phyloP scores from a whole-genome alignment of 2,329 filamentous ascomycete species.

The Botrytis aclada region DNA sequence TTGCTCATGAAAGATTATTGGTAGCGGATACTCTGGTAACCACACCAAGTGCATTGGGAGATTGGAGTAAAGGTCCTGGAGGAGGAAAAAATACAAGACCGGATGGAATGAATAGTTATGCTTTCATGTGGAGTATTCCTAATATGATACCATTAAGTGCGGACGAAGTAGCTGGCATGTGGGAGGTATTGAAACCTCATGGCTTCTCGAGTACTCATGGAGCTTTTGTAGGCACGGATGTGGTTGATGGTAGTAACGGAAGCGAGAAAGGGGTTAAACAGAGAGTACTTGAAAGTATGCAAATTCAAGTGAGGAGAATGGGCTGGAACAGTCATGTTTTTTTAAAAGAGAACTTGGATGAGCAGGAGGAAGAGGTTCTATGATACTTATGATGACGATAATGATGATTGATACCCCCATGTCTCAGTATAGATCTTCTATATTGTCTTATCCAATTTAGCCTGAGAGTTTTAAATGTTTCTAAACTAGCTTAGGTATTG shows the following conservation, averaged over 20 bases:
- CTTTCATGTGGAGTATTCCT: slow-evolving; percentile 75
- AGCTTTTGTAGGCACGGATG: slow-evolving; percentile 62
- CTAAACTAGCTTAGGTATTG: neutral
- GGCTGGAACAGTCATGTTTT: slow-evolving; percentile 33
- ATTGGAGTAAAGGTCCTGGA: slow-evolving; percentile 46
- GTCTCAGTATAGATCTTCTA: neutral
- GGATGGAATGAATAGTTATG: slow-evolving; percentile 51
- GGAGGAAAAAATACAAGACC: slow-evolving; percentile 43
- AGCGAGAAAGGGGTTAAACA: slow-evolving; percentile 48
- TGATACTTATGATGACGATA: slow-evolving; percentile 16
- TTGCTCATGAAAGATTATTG: slow-evolving; percentile 61
- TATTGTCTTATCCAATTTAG: neutral
- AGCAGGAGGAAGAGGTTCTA: slow-evolving; percentile 3
- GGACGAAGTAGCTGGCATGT: slow-evolving; percentile 63
- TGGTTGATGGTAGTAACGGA: slow-evolving; percentile 46
- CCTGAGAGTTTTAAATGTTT: neutral
- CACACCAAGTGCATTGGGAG: slow-evolving; percentile 56
- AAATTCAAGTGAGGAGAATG: slow-evolving; percentile 58
- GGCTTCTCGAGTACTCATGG: slow-evolving; percentile 67
- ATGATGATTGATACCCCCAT: neutral
- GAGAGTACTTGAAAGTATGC: slow-evolving; percentile 71
- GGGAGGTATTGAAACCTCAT: slow-evolving; percentile 60
- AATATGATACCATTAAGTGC: slow-evolving; percentile 71
- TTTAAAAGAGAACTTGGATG: slow-evolving; percentile 28
- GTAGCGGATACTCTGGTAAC: slow-evolving; percentile 76